Evolutionary conservation across 116 monocot species (phyloP).

Genomic region (Posidonia oceanica): DNA sequence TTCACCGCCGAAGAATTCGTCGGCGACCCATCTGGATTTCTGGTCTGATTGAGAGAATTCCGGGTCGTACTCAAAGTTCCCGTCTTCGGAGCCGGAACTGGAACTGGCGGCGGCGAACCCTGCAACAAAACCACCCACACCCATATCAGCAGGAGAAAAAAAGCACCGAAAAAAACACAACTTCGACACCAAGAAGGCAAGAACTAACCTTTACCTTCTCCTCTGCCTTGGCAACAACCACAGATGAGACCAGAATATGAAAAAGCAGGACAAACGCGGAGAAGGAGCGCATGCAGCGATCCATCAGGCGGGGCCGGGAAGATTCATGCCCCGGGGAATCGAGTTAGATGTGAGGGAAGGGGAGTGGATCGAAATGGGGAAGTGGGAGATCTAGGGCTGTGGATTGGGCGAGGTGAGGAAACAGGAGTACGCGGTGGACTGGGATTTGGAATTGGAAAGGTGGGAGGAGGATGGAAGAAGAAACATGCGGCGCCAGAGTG

Average conservation of each 20-base stretch:
- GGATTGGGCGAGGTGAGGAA: not conserved
- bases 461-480: not conserved
- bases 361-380: not conserved
- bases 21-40: not conserved
- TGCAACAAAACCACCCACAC: not conserved
- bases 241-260: not conserved
- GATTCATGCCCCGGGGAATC: not conserved
- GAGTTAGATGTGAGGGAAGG: not conserved
- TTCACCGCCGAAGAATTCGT: constrained; percentile 1
- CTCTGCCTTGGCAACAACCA: not conserved
- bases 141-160: not conserved
- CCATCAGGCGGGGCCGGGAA: not conserved
- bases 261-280: not conserved
- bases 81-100: not conserved
- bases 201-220: not conserved
- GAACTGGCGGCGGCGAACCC: not conserved
- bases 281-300: not conserved
- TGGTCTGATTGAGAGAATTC: not conserved
- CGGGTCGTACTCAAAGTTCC: not conserved
- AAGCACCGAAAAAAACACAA: not conserved
- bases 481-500: not conserved
- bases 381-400: not conserved
- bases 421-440: not conserved
- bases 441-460: not conserved
- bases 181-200: not conserved